Evolutionary conservation across 176 grass and related monocot species (phyloP), one percentile per base, ranked within the genome.

Genomic region (Oryza longistaminata): DNA sequence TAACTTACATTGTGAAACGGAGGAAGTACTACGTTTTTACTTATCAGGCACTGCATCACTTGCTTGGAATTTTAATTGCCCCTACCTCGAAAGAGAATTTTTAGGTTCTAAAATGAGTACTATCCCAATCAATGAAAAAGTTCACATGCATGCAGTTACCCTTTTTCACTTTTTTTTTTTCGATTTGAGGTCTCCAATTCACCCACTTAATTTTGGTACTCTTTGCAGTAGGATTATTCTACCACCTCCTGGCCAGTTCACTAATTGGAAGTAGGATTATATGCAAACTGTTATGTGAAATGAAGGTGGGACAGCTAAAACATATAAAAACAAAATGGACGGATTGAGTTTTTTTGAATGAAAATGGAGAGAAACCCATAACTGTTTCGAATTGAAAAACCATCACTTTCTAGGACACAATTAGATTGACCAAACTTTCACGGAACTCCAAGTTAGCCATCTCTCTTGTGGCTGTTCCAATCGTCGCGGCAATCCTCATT

Each of bases 1-100:
- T n/a, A n/a, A n/a, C n/a, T n/a, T n/a, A n/a, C n/a, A n/a, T n/a
- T n/a, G n/a, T n/a, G n/a, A n/a, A n/a, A n/a, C n/a, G n/a, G n/a
- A n/a, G n/a, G n/a, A n/a, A n/a, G n/a, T n/a, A 7, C 62, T 68
- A 5, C 17, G 17, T 58, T 21, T 40, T 75, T 49, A 65, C 64
- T 76, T 71, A 42, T 76, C 39, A 16, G 49, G 49, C 64, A 39
- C 69, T 31, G 82, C 66, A 3, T 64, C 39, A 21, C 80, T 65
- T 64, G 25, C 55, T 34, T 46, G 53, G 14, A 42, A 22, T 19
- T 74, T 74, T 46, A 19, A 77, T 76, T 65, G 19, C 65, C 33
- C 25, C 64, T 13, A 35, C 66, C 40, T 88, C n/a, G 11, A 83
- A 77, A 11, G 79, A 88, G 73, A 83, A 65, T 78, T 74, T 83